phyloP scores from a whole-genome alignment of 305 asterid species.

The Fraxinus sp. region DNA sequence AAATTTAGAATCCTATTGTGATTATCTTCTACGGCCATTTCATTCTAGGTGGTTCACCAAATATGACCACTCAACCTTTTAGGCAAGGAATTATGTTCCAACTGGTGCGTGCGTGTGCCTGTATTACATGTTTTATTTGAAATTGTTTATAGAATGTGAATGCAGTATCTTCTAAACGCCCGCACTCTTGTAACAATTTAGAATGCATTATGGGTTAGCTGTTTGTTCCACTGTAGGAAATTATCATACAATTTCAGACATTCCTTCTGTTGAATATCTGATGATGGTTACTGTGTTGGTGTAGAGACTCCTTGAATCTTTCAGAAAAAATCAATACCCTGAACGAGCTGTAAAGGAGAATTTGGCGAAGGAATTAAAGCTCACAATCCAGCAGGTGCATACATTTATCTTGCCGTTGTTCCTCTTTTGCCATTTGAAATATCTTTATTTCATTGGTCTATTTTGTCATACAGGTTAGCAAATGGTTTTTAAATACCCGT shows the following conservation, averaged over 20 bases:
- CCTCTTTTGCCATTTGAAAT: not conserved
- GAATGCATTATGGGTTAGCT: not conserved
- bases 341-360: conserved; percentile 54
- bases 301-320: conserved; percentile 75
- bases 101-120: not conserved
- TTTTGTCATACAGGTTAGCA: conserved; percentile 46
- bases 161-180: not conserved
- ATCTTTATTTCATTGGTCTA: not conserved
- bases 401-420: not conserved
- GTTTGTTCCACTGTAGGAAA: conserved; percentile 3
- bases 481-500: conserved; percentile 92
- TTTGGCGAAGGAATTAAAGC: conserved; percentile 69
- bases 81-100: not conserved
- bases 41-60: not conserved
- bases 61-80: conserved; percentile 7
- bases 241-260: conserved; percentile 11
- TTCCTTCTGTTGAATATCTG: conserved; percentile 21
- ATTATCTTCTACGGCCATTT: not conserved
- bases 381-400: conserved; percentile 61
- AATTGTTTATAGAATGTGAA: not conserved
- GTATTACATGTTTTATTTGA: conserved; percentile 4
- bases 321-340: conserved; percentile 78
- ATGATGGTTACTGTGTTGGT: conserved; percentile 30
- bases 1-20: not conserved
- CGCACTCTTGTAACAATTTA: not conserved